phyloP scores from a whole-genome alignment of 1,139 yeast species.

The Yamadazyma spencermartinsiae region DNA sequence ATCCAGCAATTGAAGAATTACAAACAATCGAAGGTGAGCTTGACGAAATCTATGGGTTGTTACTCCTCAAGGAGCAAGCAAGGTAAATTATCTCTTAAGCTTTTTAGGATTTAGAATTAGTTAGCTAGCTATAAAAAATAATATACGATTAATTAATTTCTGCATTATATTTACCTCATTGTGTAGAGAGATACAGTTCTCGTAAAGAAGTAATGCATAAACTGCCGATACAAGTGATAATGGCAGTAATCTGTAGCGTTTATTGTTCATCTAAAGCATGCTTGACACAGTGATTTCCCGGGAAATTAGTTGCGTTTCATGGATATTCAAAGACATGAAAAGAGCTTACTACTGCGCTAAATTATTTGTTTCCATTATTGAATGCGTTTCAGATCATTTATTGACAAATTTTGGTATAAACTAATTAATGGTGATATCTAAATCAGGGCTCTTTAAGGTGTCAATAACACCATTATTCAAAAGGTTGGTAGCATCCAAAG shows the following conservation, averaged over 20 bases:
- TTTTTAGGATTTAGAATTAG: not conserved
- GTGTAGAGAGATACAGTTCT: no score
- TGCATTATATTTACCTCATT: no score
- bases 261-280: no score
- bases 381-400: no score
- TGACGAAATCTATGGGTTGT: not conserved
- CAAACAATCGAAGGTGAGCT: not conserved
- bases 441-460: constrained; percentile 16
- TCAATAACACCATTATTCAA: constrained; percentile 19
- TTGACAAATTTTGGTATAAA: no score
- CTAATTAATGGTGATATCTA: constrained; percentile 12
- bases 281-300: not conserved
- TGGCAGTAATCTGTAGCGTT: no score
- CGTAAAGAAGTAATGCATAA: no score
- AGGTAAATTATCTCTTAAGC: not conserved
- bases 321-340: no score
- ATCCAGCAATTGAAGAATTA: not conserved
- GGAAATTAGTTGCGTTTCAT: not conserved
- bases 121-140: not conserved
- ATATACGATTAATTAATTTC: not conserved
- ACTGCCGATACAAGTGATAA: not conserved
- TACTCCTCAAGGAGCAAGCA: not conserved
- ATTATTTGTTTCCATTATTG: not conserved
- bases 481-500: constrained; percentile 18
- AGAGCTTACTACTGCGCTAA: no score